phyloP scores from a whole-genome alignment of 768 basidiomycete genomes.

The Amanita exitialis region DNA sequence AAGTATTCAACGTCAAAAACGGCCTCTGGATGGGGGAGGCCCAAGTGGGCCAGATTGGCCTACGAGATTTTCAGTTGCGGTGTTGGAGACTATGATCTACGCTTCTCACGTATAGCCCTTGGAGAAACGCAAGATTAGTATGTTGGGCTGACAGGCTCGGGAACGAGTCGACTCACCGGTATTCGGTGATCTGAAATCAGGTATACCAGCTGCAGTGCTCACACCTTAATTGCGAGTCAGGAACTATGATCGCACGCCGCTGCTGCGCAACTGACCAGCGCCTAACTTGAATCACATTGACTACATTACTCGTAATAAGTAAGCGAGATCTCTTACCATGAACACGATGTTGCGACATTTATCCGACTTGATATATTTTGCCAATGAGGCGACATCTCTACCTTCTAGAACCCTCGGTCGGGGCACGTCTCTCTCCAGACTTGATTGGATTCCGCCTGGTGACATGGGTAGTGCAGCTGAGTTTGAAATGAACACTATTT shows the following conservation, averaged over 20 bases:
- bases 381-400: constrained; percentile 34
- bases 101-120: constrained; percentile 43
- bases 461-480: background rate
- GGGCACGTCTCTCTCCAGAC: background rate
- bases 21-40: constrained; percentile 88
- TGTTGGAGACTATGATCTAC: background rate
- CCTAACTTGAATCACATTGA: constrained; percentile 36
- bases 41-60: constrained; percentile 69
- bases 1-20: constrained; percentile 93
- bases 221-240: constrained; percentile 33
- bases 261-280: constrained; percentile 37
- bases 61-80: constrained; percentile 16
- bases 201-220: constrained; percentile 76
- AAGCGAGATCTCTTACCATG: constrained; percentile 40
- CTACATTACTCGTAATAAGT: background rate
- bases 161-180: constrained; percentile 41
- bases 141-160: background rate
- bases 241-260: background rate
- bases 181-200: constrained; percentile 81
- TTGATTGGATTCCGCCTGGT: background rate
- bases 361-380: constrained; percentile 59
- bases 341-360: constrained; percentile 60
- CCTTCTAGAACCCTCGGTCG: background rate
- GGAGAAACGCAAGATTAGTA: background rate
- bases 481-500: too few species aligned